Percentiles rank a stretch among this genome's conserved stretches.
phyloP scores from a whole-genome alignment of 768 basidiomycete species.

The Amanita inopinata region DNA sequence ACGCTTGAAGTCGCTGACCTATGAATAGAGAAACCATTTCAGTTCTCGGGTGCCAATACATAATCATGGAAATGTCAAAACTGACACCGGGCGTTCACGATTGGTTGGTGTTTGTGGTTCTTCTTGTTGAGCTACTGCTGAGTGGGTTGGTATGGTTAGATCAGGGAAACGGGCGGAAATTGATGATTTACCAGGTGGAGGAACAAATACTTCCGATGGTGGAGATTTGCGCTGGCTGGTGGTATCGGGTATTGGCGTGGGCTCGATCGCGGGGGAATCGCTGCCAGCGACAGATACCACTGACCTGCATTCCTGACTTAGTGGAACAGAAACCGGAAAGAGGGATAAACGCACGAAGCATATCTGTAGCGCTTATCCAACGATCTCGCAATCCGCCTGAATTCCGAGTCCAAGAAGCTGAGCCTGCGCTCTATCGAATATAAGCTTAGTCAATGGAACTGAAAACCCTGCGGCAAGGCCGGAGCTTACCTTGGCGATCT shows the following conservation, averaged over 20 bases:
- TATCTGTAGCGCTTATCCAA: constrained; percentile 34
- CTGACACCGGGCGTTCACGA: constrained; percentile 1
- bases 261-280: background rate
- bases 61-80: constrained; percentile 4
- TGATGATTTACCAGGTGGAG: constrained; percentile 8
- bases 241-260: background rate
- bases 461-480: background rate
- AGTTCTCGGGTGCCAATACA: constrained; percentile 8
- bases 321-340: background rate
- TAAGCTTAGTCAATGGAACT: background rate
- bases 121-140: background rate
- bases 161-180: background rate
- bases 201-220: constrained; percentile 3
- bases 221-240: constrained; percentile 1
- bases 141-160: background rate
- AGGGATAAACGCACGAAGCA: constrained; percentile 24
- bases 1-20: constrained; percentile 38
- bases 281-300: constrained; percentile 4
- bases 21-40: constrained; percentile 3
- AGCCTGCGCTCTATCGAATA: constrained; percentile 18
- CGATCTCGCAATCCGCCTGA: constrained; percentile 28
- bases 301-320: constrained; percentile 13
- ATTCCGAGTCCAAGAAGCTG: constrained; percentile 31
- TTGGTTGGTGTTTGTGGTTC: background rate
- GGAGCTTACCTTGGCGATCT: constrained; percentile 1